Conservation (phyloP, 306 rosid genomes). For the Quillaja saponaria region DNA sequence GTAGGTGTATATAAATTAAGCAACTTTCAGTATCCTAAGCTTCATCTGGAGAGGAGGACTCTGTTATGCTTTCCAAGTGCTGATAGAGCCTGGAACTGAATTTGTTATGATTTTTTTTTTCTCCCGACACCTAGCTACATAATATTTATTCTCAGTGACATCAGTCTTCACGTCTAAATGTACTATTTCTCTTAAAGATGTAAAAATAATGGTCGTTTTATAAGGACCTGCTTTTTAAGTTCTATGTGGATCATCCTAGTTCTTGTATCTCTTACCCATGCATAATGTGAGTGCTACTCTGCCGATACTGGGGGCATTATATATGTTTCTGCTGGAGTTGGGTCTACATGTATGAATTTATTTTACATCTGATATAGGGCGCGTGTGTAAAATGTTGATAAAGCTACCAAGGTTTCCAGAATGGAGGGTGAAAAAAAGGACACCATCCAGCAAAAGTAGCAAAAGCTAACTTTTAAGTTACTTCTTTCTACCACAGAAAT, state of each 20-base stretch:
- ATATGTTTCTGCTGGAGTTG: no score
- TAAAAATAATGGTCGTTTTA: conserved; percentile 35
- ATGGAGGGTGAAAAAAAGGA: no score
- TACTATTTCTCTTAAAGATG: conserved; percentile 47
- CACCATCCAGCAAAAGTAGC: no score
- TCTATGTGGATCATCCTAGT: conserved; percentile 13
- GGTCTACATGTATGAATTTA: no score
- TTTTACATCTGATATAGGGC: no score
- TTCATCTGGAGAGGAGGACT: conserved; percentile 34
- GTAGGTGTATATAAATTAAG: conserved; percentile 44
- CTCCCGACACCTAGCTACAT: background rate
- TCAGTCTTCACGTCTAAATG: conserved; percentile 28
- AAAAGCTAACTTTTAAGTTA: no score
- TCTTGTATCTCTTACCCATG: background rate
- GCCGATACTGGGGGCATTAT: no score
- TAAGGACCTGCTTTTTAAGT: background rate
- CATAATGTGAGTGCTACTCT: conserved; percentile 9
- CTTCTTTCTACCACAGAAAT: no score
- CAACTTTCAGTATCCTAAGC: conserved; percentile 34
- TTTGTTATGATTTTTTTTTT: conserved; percentile 25
- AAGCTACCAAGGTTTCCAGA: no score
- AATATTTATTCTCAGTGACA: conserved; percentile 21
- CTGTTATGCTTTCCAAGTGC: conserved; percentile 43
- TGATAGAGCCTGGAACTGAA: conserved; percentile 33
- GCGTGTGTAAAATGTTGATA: no score